A percentile compares a stretch with the other conserved stretches of the same genome.
These are phyloP conservation scores for Syzygium oleosum DNA, from an alignment of 345 rosid species.

Conservation along the genomic window DNA sequence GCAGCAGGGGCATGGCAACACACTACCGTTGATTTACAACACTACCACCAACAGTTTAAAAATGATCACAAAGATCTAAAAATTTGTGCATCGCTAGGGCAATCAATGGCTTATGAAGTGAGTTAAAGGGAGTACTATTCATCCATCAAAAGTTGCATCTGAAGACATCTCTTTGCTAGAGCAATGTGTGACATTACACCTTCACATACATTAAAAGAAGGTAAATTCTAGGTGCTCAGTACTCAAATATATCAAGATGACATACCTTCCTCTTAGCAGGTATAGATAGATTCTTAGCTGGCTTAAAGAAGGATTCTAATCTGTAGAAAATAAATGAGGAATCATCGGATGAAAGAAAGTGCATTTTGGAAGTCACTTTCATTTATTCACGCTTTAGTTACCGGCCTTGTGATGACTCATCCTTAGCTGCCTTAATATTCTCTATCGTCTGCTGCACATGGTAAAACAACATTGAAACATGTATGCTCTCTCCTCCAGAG, in stretches of 20 bases:
- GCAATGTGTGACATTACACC: not conserved
- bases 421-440: conserved; percentile 85
- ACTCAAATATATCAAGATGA: conserved; percentile 2
- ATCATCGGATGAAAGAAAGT: not conserved
- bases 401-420: conserved; percentile 83
- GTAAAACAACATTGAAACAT: not conserved
- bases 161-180: not conserved
- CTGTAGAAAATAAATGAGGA: conserved; percentile 20
- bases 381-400: conserved; percentile 10
- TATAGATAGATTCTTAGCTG: conserved; percentile 39
- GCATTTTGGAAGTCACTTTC: not conserved
- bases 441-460: conserved; percentile 52
- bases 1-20: too few relatives aligned
- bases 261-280: conserved; percentile 73
- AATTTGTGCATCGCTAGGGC: not conserved
- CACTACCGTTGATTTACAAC: too few relatives aligned
- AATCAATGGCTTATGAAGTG: not conserved
- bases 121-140: not conserved
- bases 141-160: not conserved
- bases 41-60: too few relatives aligned
- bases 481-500: not conserved
- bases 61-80: not conserved
- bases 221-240: not conserved
- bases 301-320: conserved; percentile 76
- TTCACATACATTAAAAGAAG: not conserved